phyloP scores from a whole-genome alignment of 306 rosid species.

The Citrullus mucosospermus region DNA sequence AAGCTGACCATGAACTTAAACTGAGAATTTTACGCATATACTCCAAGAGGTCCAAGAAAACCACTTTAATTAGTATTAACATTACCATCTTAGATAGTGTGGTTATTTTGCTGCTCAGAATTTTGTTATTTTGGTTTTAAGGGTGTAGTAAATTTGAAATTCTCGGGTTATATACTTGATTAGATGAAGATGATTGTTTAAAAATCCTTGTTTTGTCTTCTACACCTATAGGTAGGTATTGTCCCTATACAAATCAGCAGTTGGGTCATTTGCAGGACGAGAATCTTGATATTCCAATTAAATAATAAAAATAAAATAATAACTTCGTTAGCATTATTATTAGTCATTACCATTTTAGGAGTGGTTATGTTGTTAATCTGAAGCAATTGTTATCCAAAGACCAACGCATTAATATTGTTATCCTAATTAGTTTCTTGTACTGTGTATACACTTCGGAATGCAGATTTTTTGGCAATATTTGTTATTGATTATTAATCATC shows the following conservation, averaged over 20 bases:
- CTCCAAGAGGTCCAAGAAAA: slow-evolving; percentile 39
- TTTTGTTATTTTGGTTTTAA: background rate
- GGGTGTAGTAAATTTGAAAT: background rate
- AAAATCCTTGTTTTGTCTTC: background rate
- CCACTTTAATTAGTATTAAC: background rate
- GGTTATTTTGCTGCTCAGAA: background rate
- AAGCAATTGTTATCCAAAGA: background rate
- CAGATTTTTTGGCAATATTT: background rate
- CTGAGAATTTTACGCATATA: slow-evolving; percentile 58
- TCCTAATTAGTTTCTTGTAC: background rate
- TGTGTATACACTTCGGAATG: background rate
- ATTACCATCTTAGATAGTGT: background rate
- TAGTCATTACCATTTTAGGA: background rate
- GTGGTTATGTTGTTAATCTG: background rate
- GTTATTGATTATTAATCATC: background rate
- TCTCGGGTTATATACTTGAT: background rate
- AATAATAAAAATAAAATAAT: background rate
- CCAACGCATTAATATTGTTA: background rate
- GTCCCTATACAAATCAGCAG: background rate
- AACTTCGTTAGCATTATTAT: background rate
- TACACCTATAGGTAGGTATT: background rate
- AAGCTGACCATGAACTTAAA: slow-evolving; percentile 47
- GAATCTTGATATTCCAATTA: background rate
- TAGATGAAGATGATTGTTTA: background rate
- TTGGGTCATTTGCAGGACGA: background rate